Percentiles rank a stretch among this genome's conserved stretches.
These are phyloP conservation scores for Alnus rubra DNA, from an alignment of 306 rosid genomes.

Conservation along the genomic window DNA sequence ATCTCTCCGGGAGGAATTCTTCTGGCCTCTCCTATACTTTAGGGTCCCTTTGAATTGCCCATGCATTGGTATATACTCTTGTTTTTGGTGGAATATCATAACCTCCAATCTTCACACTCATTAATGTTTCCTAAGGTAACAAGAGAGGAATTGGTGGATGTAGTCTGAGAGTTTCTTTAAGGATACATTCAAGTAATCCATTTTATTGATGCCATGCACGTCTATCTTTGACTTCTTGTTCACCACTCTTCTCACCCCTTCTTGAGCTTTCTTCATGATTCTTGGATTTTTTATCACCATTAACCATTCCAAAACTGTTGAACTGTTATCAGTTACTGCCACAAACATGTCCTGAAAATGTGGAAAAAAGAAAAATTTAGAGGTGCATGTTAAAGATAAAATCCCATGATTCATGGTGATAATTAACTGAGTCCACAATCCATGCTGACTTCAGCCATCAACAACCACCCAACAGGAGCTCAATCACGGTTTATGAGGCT, in stretches of 20 bases:
- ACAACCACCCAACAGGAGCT: too few species aligned
- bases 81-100: slow-evolving; percentile 30
- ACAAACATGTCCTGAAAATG: slow-evolving; percentile 34
- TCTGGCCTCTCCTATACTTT: slow-evolving; percentile 26
- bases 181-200: slow-evolving; percentile 33
- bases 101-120: slow-evolving; percentile 6
- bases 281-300: slow-evolving; percentile 30
- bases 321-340: slow-evolving; percentile 13
- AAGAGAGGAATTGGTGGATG: slow-evolving; percentile 39
- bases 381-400: slow-evolving; percentile 21
- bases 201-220: slow-evolving; percentile 22
- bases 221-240: slow-evolving; percentile 25
- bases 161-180: slow-evolving; percentile 33
- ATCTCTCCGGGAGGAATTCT: slow-evolving; percentile 40
- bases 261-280: slow-evolving; percentile 34
- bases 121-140: slow-evolving; percentile 24
- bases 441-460: too few species aligned
- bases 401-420: too few species aligned
- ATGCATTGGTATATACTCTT: slow-evolving; percentile 23
- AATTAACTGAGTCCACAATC: too few species aligned
- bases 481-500: too few species aligned
- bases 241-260: slow-evolving; percentile 37
- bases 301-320: slow-evolving; percentile 29
- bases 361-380: not conserved
- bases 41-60: slow-evolving; percentile 42